Base-by-base conservation (phyloP, 164 flowering plant species). In the Hamamelis virginiana region DNA sequence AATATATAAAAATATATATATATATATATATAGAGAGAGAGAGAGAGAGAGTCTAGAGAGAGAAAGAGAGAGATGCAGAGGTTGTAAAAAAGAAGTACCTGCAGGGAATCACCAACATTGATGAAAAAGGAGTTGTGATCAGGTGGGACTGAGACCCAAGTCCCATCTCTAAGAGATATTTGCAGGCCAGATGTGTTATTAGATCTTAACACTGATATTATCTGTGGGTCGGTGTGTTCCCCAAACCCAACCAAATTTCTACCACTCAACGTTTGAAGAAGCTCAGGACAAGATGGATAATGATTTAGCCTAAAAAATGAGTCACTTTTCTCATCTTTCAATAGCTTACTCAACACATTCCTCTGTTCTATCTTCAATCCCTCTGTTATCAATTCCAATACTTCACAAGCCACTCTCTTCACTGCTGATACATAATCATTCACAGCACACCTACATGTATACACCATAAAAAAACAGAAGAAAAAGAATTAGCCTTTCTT, bases 181-280 rank as follows among this genome's bases (percentile, higher is more conserved):
- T 95, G 89, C 13, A 95, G 86, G 48, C 96, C 98, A 11, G 85
- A 68, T 8, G 89, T 79, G 82, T 80, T 81, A 85, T 92, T 95
- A 26, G 98, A 95, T 76, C 94, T 82, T 25, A 85, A 57, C 1
- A 95, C 83, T 45, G 97, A 92, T 4, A 92, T 83, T 48, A 92
- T 79, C 75, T 95, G 98, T 18, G 98, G 98, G 85, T 92, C 98
- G 18, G 97, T 92, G 76, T 95, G 98, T 69, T 92, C 98, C 62
- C 98, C 97, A 65, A 95, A 92, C 15, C 98, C 97, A 50, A 89
- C 66, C 81, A 89, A 26, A 62, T 77, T 87, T 43, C 71, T 65
- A 43, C 81, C 82, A 64, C 73, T 76, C 69, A 71, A 27, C 56
- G 81, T 81, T 48, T 80, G 76, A 18, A 80, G 73, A 16, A 77